Conservation (phyloP, 208 protist genomes). For the Giardia duodenalis region DNA sequence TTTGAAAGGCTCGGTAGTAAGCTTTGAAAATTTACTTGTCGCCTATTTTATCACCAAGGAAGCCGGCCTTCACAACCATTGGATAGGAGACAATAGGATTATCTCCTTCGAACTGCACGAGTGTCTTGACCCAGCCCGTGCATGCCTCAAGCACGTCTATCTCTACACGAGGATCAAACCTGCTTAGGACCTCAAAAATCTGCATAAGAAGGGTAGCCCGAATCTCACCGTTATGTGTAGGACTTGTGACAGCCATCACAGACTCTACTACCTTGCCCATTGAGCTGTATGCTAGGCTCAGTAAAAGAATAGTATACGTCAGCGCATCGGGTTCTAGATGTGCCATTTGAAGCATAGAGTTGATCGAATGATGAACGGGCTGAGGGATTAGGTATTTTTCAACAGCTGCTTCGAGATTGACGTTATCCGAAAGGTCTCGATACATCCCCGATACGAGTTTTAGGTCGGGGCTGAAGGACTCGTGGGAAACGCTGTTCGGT, state of each 20-base stretch:
- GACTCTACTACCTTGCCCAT: background rate
- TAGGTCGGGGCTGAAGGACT: background rate
- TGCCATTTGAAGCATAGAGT: background rate
- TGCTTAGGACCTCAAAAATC: background rate
- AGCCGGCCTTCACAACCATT: background rate
- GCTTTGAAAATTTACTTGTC: background rate
- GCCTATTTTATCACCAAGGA: background rate
- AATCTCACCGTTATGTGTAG: background rate
- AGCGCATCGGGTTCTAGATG: background rate
- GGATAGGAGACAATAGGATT: background rate
- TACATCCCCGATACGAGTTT: background rate
- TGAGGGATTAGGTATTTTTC: background rate
- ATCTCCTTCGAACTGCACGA: background rate
- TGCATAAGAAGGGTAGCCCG: background rate
- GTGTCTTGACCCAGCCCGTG: background rate
- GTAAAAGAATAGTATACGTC: background rate
- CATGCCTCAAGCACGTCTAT: background rate
- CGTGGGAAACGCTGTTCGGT: background rate
- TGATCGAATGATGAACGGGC: background rate
- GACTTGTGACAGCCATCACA: background rate
- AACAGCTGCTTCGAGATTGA: background rate
- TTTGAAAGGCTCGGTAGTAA: background rate
- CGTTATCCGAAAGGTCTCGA: background rate
- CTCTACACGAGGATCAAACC: background rate
- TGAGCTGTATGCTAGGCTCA: background rate